A percentile compares a stretch with the other conserved stretches of the same genome.
Conservation (phyloP, 2,329 filamentous ascomycete species). For the Cladosporium velox region DNA sequence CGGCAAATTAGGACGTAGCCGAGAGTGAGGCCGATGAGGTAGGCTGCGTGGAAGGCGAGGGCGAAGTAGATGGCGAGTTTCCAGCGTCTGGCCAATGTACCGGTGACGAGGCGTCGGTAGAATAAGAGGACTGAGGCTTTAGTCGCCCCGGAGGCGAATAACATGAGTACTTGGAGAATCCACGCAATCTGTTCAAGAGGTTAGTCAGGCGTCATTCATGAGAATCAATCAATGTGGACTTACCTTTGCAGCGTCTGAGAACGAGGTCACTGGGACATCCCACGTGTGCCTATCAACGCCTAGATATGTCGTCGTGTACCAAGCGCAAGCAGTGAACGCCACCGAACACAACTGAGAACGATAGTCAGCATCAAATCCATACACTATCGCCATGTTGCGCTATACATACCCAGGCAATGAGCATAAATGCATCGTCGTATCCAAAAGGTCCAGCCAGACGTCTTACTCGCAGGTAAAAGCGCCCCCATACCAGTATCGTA, state of each 20-base stretch:
- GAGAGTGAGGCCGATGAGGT: conserved; percentile 27
- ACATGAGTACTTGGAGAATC: conserved; percentile 31
- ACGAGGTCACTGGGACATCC: conserved; percentile 26
- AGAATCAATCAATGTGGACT: background rate
- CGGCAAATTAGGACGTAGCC: conserved; percentile 28
- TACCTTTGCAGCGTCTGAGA: conserved; percentile 27
- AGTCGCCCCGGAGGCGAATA: conserved; percentile 27
- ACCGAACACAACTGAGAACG: conserved; percentile 26
- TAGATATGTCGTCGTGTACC: conserved; percentile 23
- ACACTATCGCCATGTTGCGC: background rate
- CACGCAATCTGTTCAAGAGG: conserved; percentile 21
- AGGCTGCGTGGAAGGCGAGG: conserved; percentile 27
- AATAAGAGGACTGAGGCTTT: conserved; percentile 34
- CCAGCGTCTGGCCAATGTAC: conserved; percentile 26
- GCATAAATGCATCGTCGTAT: conserved; percentile 30
- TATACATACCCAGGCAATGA: conserved; percentile 26
- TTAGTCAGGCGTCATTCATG: background rate
- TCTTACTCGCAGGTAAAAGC: conserved; percentile 28
- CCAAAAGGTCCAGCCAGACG: conserved; percentile 29
- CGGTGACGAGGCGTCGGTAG: conserved; percentile 31
- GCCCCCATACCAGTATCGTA: conserved; percentile 26
- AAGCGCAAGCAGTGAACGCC: conserved; percentile 26
- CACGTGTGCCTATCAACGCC: conserved; percentile 31
- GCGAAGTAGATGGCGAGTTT: conserved; percentile 28
- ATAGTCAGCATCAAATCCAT: background rate